Evolutionary conservation across 1,284 basidiomycete species (phyloP).

Genomic region (Trichosporon inkin): DNA sequence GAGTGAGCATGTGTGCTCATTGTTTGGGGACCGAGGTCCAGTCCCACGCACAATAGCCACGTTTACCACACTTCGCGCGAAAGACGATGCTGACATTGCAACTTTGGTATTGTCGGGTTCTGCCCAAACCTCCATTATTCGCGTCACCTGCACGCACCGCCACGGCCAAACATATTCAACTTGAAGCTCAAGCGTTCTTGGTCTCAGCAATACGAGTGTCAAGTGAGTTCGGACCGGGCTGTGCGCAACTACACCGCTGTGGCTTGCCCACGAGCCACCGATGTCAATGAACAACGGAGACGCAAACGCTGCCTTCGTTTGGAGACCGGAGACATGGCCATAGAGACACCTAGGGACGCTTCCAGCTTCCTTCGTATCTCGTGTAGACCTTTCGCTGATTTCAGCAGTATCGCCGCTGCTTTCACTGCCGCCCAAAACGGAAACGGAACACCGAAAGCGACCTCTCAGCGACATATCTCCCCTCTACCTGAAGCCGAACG

Average conservation of each 20-base stretch:
- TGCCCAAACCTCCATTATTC: background rate
- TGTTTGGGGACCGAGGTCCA: background rate
- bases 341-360: no score
- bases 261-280: background rate
- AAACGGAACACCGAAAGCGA: background rate
- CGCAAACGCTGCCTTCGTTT: no score
- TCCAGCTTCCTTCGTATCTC: no score
- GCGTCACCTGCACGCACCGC: background rate
- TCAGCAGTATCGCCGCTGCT: slow-evolving; percentile 9
- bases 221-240: slow-evolving; percentile 31
- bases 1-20: background rate
- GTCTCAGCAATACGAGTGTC: slow-evolving; percentile 37
- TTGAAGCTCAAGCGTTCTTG: background rate
- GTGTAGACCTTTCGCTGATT: background rate
- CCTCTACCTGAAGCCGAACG: background rate
- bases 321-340: no score
- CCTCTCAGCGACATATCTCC: background rate
- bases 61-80: no score
- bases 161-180: background rate
- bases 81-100: background rate
- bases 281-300: background rate
- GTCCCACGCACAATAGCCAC: background rate
- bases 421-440: slow-evolving; percentile 8
- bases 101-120: background rate
- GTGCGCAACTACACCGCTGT: background rate